Base-by-base conservation (phyloP, 768 basidiomycete species). In the Hypholoma sublateritium region DNA sequence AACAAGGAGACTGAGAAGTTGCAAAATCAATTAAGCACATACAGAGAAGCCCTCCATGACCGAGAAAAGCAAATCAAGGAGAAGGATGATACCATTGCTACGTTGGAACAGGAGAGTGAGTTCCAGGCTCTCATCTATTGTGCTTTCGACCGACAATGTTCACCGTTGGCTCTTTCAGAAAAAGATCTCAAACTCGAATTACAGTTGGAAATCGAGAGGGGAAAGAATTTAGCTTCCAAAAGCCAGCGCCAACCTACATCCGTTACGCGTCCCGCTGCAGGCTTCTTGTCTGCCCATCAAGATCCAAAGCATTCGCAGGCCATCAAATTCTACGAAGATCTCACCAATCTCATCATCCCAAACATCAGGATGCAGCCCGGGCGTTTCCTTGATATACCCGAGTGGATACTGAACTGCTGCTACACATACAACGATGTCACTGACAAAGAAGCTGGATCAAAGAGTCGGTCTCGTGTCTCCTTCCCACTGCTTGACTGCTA, bases 321-420 rank as follows among this genome's bases (percentile, higher is more conserved):
- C 42, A 79, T 93, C 62, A 78, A 77, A 50, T 82, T 95, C 59
- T 96, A 96, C 67, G 92, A 95, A 69, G 92, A 95, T 64, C 70
- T 93, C 60, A 93, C 91, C 1, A 91, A 93, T 63, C 73, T 95
- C 21, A 77, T 91, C 37, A 79, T 95, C 21, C 76, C 82, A 3
- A 81, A 77, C 34, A 78, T 91, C 68, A 87, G 85, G 60, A 58
- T 67, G 13, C 65, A 70, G 41, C 60, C 66, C 11, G 69, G 71
- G 24, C 69, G 72, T 50, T 72, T 74, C 51, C 69, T 78, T 16
- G 74, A 79, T 35, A 62, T 79, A 7, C 87, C 91, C 16, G 84
- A 91, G 55, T 79, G 84, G 73, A 70, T 75, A 13, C 79, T 87
- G 59, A 80, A 74, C 5, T 95, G 92, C 68, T 70, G 91, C 28